A percentile compares a stretch with the other conserved stretches of the same genome.
Conservation (phyloP, 805 yeast species). For the Candida nonsorbophila region DNA sequence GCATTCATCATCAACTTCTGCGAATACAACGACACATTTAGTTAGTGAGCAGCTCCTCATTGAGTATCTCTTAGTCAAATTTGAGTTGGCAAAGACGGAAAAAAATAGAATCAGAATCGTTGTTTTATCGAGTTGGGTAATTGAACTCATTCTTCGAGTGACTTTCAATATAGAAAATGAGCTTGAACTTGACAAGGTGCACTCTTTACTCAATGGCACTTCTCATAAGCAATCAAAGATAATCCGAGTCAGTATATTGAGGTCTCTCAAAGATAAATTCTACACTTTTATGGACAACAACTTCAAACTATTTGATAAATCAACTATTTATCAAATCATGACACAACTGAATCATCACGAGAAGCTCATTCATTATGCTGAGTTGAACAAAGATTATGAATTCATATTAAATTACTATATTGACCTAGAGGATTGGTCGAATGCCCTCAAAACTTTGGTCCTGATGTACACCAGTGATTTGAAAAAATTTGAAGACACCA, state of each 20-base stretch:
- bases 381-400: conserved; percentile 59
- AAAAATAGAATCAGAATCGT: conserved; percentile 28
- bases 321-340: conserved; percentile 69
- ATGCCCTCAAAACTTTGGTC: conserved; percentile 57
- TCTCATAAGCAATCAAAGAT: conserved; percentile 1
- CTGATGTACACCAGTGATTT: conserved; percentile 32
- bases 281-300: conserved; percentile 49
- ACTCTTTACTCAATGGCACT: too few species aligned
- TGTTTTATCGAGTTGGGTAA: conserved; percentile 61
- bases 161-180: conserved; percentile 38
- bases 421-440: conserved; percentile 64
- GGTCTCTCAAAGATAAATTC: conserved; percentile 14
- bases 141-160: conserved; percentile 50
- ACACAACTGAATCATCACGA: conserved; percentile 58
- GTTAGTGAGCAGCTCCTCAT: conserved; percentile 22
- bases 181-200: conserved; percentile 1
- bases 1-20: conserved; percentile 3
- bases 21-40: conserved; percentile 3
- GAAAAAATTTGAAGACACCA: conserved; percentile 20
- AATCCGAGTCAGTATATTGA: conserved; percentile 1
- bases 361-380: conserved; percentile 65
- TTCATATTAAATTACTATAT: conserved; percentile 69
- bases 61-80: conserved; percentile 30
- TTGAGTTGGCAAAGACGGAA: conserved; percentile 17
- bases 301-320: conserved; percentile 50